Conservation (phyloP, 768 basidiomycete genomes). For the Pleurotus djamor region DNA sequence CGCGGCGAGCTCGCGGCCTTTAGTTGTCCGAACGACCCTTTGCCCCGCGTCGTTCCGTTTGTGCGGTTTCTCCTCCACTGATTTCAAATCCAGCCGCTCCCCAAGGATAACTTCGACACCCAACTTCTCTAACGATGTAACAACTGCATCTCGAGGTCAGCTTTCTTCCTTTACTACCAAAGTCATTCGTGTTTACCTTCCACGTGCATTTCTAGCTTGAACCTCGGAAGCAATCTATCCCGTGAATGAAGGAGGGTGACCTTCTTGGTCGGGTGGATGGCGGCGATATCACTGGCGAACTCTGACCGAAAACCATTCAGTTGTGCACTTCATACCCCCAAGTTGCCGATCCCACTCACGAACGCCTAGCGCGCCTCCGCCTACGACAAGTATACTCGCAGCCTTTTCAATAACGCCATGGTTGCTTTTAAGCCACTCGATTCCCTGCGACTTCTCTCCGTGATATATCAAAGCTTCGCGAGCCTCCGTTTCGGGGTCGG, state of each 20-base stretch:
- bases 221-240: slow-evolving; percentile 47
- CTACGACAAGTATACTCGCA: slow-evolving; percentile 57
- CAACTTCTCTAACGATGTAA: slow-evolving; percentile 35
- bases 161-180: no score
- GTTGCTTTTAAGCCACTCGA: slow-evolving; percentile 48
- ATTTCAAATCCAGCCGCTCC: slow-evolving; percentile 47
- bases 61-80: slow-evolving; percentile 22
- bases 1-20: slow-evolving; percentile 48
- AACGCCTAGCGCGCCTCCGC: slow-evolving; percentile 73
- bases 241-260: slow-evolving; percentile 65
- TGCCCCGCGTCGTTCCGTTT: slow-evolving; percentile 23
- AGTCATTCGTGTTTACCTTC: slow-evolving; percentile 35
- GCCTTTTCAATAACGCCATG: slow-evolving; percentile 48
- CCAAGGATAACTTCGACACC: slow-evolving; percentile 50
- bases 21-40: slow-evolving; percentile 41
- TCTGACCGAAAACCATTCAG: slow-evolving; percentile 31
- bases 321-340: neutral
- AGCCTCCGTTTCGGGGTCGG: slow-evolving; percentile 1
- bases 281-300: slow-evolving; percentile 62
- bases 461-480: slow-evolving; percentile 18
- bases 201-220: slow-evolving; percentile 48
- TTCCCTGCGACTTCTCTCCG: slow-evolving; percentile 46
- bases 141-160: slow-evolving; percentile 20
- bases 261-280: slow-evolving; percentile 45
- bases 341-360: slow-evolving; percentile 36